phyloP scores from a whole-genome alignment of 306 rosid genomes.

The Lablab purpureus region DNA sequence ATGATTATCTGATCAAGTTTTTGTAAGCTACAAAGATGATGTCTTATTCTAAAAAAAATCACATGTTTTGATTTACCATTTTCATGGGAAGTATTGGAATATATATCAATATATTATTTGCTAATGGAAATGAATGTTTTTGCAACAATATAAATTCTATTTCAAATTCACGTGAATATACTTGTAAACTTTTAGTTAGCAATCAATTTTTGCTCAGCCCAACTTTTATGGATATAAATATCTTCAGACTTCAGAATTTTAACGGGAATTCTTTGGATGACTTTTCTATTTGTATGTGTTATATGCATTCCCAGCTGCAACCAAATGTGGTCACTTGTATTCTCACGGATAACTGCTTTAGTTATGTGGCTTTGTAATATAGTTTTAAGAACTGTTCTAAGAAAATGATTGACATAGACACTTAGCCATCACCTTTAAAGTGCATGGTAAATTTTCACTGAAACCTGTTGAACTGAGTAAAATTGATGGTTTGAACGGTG shows the following conservation, averaged over 20 bases:
- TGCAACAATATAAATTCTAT: neutral
- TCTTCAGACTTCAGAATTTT: neutral
- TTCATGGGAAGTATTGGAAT: constrained; percentile 23
- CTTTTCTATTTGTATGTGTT: neutral
- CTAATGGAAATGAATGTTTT: constrained; percentile 18
- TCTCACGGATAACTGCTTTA: neutral
- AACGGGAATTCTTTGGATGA: constrained; percentile 15
- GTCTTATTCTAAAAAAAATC: neutral
- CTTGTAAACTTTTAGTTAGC: constrained; percentile 4
- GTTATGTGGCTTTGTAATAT: neutral
- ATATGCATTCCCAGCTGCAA: neutral
- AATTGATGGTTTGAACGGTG: neutral
- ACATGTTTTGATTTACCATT: constrained; percentile 18
- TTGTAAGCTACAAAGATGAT: neutral
- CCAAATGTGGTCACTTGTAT: constrained; percentile 29
- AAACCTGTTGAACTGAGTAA: neutral
- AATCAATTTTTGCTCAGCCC: neutral
- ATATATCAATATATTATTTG: constrained; percentile 8
- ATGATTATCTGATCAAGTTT: constrained; percentile 9
- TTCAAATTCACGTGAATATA: neutral
- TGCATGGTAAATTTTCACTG: constrained; percentile 2
- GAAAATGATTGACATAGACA: neutral
- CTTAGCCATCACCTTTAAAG: constrained; percentile 3
- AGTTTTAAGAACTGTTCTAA: constrained; percentile 12
- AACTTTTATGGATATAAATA: neutral